These are phyloP conservation scores for Plasmodium vivax DNA, from an alignment of 169 alveolate genomes.

Conservation along the genomic window DNA sequence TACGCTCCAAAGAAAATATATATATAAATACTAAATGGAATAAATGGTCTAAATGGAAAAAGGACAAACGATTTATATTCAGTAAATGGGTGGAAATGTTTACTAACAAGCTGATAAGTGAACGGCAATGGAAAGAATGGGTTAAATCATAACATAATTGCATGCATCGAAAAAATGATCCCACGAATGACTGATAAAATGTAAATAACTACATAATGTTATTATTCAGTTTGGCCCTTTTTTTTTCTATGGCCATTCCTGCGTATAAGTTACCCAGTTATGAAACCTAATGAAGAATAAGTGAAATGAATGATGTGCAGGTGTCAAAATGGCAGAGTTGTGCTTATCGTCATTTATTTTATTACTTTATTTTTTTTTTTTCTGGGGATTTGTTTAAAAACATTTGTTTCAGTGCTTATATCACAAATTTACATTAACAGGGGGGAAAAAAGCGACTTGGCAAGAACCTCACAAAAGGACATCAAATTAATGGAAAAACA, in stretches of 20 bases:
- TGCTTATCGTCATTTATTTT: neutral
- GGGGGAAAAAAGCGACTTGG: neutral
- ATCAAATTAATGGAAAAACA: neutral
- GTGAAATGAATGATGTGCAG: neutral
- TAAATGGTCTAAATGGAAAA: constrained; percentile 13
- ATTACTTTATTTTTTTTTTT: neutral
- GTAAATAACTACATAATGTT: neutral
- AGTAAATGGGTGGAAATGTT: neutral
- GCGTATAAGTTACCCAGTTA: neutral
- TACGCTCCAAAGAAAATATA: constrained; percentile 7
- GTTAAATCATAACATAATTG: neutral
- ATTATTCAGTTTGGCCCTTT: neutral
- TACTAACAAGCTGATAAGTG: neutral
- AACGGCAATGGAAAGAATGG: constrained; percentile 9
- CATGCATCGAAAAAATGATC: neutral
- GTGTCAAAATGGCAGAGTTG: neutral
- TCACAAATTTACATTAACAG: neutral
- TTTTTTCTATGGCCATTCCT: neutral
- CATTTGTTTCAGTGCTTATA: neutral
- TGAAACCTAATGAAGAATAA: neutral
- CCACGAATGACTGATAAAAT: neutral
- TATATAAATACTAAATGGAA: constrained; percentile 8
- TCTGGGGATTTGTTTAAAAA: neutral
- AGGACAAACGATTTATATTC: neutral
- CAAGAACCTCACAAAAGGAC: neutral